Conservation (phyloP, 2,329 filamentous ascomycete species). For the Fragosphaeria purpurea region DNA sequence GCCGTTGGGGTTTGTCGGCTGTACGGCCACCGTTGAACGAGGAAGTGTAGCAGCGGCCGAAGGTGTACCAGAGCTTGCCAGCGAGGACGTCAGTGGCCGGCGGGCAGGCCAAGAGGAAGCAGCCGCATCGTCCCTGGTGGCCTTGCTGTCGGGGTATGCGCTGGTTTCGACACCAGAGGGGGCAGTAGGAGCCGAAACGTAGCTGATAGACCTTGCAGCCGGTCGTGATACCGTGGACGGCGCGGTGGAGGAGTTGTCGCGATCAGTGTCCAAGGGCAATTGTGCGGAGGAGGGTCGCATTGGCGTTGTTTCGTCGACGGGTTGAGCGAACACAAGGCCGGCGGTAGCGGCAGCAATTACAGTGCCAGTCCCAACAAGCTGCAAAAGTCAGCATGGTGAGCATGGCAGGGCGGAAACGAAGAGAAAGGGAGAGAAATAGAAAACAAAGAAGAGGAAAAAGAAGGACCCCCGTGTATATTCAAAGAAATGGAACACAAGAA, state of each 20-base stretch:
- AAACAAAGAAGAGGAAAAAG: no score
- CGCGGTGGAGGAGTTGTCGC: conserved; percentile 16
- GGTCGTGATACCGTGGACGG: conserved; percentile 26
- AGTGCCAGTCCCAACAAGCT: conserved; percentile 54
- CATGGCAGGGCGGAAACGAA: no score
- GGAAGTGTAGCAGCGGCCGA: conserved; percentile 18
- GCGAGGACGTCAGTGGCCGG: conserved; percentile 9
- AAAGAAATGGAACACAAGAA: no score
- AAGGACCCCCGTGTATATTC: no score
- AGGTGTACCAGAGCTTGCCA: conserved; percentile 14
- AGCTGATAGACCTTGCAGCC: conserved; percentile 30
- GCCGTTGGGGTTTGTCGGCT: conserved; percentile 30
- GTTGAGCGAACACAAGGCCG: conserved; percentile 50
- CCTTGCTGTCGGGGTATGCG: conserved; percentile 19
- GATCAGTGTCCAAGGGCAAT: conserved; percentile 17
- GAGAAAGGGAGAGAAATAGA: no score
- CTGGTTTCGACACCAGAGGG: conserved; percentile 3
- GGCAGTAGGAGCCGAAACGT: conserved; percentile 15
- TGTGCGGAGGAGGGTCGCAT: conserved; percentile 18
- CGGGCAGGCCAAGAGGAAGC: conserved; percentile 11
- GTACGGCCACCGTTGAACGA: conserved; percentile 26
- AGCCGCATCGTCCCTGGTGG: conserved; percentile 17
- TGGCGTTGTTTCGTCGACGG: conserved; percentile 29
- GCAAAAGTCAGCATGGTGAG: conserved; percentile 2
- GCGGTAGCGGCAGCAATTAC: conserved; percentile 50